Evolutionary conservation across 2,329 filamentous ascomycete genomes (phyloP).

Genomic region (Truncatella angustata): DNA sequence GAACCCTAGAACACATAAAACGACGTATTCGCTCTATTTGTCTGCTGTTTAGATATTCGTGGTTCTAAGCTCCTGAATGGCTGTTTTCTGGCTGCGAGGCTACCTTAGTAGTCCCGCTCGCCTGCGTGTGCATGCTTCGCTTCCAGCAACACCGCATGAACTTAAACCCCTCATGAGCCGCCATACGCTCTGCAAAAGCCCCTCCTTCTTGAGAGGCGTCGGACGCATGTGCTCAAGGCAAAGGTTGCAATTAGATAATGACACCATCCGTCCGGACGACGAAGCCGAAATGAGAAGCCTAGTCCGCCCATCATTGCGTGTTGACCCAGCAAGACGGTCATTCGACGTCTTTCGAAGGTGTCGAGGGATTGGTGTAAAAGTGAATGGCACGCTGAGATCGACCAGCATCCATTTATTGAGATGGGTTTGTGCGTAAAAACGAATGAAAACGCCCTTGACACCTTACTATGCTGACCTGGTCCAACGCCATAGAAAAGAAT

Average conservation of each 20-base stretch:
- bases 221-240: neutral
- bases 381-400: neutral
- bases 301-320: no score
- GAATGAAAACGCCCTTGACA: constrained; percentile 50
- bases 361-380: no score
- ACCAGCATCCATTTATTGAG: neutral
- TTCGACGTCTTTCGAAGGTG: no score
- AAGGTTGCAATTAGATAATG: neutral
- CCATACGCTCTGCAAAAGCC: neutral
- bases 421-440: neutral
- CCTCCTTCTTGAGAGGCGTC: neutral
- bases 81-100: neutral
- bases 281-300: no score
- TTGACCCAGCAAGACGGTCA: no score
- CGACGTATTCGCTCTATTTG: neutral
- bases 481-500: constrained; percentile 49
- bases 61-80: neutral
- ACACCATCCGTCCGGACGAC: no score
- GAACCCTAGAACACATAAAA: neutral
- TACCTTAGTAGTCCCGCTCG: neutral
- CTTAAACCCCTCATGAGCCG: neutral
- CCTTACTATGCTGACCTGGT: constrained; percentile 56
- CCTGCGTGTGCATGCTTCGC: neutral
- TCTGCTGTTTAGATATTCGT: neutral
- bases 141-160: neutral